Evolutionary conservation across 257 asterid species (phyloP).

Genomic region (Parsonsia alboflavescens): DNA sequence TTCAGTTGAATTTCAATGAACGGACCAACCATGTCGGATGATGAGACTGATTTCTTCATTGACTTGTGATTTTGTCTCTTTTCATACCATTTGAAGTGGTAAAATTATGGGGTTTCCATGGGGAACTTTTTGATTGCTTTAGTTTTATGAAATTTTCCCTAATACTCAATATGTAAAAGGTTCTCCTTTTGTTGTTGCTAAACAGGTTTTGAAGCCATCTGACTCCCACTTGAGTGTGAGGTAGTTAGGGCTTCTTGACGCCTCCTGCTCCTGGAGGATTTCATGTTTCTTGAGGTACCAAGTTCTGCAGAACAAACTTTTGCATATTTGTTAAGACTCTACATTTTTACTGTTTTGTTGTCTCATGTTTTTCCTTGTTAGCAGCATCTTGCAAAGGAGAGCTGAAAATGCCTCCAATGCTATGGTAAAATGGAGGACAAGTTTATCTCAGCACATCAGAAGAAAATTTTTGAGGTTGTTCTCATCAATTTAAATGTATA

Average conservation of each 20-base stretch:
- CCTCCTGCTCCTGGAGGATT: too few relatives aligned
- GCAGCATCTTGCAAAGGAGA: neutral
- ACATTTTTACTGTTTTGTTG: neutral
- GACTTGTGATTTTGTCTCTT: neutral
- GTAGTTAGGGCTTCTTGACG: neutral
- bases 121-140: neutral
- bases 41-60: neutral
- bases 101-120: neutral
- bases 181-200: constrained; percentile 1
- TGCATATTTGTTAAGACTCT: neutral
- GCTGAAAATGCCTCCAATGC: neutral
- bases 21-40: neutral
- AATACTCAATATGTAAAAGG: neutral
- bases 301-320: neutral
- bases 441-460: neutral
- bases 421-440: neutral
- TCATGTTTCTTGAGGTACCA: neutral
- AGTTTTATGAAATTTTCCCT: neutral
- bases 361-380: neutral
- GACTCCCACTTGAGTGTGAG: neutral
- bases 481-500: neutral
- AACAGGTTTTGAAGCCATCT: neutral
- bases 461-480: neutral
- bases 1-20: neutral
- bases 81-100: neutral